Percentiles rank a stretch among this genome's conserved stretches.
Conservation (phyloP, 345 rosid genomes). For the Euphorbia lathyris region DNA sequence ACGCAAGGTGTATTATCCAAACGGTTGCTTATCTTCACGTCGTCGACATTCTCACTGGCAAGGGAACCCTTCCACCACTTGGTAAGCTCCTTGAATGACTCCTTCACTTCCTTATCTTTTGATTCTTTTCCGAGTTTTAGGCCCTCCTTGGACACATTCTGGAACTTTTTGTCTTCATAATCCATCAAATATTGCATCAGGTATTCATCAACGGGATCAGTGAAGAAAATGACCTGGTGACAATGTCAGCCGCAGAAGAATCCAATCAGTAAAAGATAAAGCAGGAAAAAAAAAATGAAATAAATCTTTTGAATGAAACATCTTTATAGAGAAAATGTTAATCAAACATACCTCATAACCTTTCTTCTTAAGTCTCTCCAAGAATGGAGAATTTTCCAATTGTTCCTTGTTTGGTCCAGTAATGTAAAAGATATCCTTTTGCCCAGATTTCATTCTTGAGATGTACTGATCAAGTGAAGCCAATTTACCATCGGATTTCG, state of each 20-base stretch:
- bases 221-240: conserved; percentile 92
- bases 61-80: conserved; percentile 89
- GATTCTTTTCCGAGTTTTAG: conserved; percentile 79
- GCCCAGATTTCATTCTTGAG: conserved; percentile 82
- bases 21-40: conserved; percentile 84
- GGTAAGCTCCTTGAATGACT: conserved; percentile 88
- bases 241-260: background rate
- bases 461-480: conserved; percentile 95
- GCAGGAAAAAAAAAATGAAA: background rate
- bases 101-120: conserved; percentile 79
- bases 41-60: conserved; percentile 80
- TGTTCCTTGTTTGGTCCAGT: conserved; percentile 94
- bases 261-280: background rate
- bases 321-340: background rate
- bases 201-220: conserved; percentile 95
- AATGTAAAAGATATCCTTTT: conserved; percentile 92
- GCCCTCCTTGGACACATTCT: conserved; percentile 94
- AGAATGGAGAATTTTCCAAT: conserved; percentile 89
- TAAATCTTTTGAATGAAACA: background rate
- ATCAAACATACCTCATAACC: conserved; percentile 61
- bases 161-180: conserved; percentile 87
- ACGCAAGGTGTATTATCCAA: conserved; percentile 93
- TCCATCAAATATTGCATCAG: conserved; percentile 99
- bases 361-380: conserved; percentile 93
- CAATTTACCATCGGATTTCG: conserved; percentile 87